phyloP scores from a whole-genome alignment of 768 basidiomycete genomes.

The Leccinum variicolor region DNA sequence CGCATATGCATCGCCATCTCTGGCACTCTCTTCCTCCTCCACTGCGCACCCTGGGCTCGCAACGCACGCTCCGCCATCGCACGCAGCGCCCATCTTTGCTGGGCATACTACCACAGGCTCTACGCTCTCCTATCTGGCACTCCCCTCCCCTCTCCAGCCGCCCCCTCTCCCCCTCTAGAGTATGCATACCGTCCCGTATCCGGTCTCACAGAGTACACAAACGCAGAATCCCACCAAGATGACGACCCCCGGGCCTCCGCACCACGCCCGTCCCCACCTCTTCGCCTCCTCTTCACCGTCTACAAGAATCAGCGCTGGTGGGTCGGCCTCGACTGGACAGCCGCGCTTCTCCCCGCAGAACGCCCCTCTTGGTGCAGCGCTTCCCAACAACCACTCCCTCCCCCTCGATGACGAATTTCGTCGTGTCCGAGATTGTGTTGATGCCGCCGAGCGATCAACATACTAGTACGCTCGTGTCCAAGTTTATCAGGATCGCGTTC shows the following conservation, averaged over 20 bases:
- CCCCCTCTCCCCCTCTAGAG: slow-evolving; percentile 30
- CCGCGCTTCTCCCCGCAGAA: slow-evolving; percentile 84
- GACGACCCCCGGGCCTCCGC: slow-evolving; percentile 12
- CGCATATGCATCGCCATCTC: slow-evolving; percentile 56
- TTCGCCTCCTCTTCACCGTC: slow-evolving; percentile 84
- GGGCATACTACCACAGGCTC: slow-evolving; percentile 51
- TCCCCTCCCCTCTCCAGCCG: slow-evolving; percentile 42
- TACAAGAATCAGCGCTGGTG: slow-evolving; percentile 98
- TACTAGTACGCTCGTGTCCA: slow-evolving; percentile 60
- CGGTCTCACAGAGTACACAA: slow-evolving; percentile 16
- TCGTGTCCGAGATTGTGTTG: slow-evolving; percentile 75
- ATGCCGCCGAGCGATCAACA: slow-evolving; percentile 65
- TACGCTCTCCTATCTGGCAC: slow-evolving; percentile 54
- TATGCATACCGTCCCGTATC: slow-evolving; percentile 26
- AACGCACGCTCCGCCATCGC: slow-evolving; percentile 54
- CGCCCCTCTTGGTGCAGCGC: slow-evolving; percentile 83
- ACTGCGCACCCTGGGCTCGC: slow-evolving; percentile 66
- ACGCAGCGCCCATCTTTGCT: slow-evolving; percentile 67
- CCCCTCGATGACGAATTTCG: slow-evolving; percentile 77
- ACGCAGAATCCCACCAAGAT: slow-evolving; percentile 11
- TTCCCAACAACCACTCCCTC: slow-evolving; percentile 55
- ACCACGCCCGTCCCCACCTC: slow-evolving; percentile 25
- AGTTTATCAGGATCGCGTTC: slow-evolving; percentile 87
- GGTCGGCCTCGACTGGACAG: slow-evolving; percentile 96
- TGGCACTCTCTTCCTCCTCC: slow-evolving; percentile 58